Conservation (phyloP, 371 early-diverging fungal genomes). For the Zopfochytrium polystomum region DNA sequence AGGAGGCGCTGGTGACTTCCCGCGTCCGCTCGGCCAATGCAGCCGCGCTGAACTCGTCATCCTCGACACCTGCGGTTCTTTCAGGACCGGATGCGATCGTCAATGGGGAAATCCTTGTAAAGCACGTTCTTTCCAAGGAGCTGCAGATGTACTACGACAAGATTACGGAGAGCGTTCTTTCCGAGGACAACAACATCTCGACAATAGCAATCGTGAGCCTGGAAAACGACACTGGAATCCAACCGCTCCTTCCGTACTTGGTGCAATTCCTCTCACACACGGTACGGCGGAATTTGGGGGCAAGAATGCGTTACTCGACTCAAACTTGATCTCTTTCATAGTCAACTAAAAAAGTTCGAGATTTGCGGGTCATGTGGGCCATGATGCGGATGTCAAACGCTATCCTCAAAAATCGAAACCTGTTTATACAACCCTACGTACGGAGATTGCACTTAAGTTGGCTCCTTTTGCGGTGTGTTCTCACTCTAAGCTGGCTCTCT, state of each 20-base stretch:
- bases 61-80: too few species aligned
- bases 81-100: slow-evolving; percentile 18
- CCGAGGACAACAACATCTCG: slow-evolving; percentile 62
- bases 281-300: slow-evolving; percentile 32
- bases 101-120: slow-evolving; percentile 71
- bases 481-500: neutral
- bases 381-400: slow-evolving; percentile 83
- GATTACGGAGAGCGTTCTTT: slow-evolving; percentile 82
- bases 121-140: slow-evolving; percentile 94
- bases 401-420: slow-evolving; percentile 82
- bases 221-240: slow-evolving; percentile 87
- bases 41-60: too few species aligned
- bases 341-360: slow-evolving; percentile 75
- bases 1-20: too few species aligned
- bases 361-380: slow-evolving; percentile 63
- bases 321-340: slow-evolving; percentile 12
- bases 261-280: slow-evolving; percentile 89
- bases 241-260: slow-evolving; percentile 98
- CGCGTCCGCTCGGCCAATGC: too few species aligned
- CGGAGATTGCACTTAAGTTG: slow-evolving; percentile 13
- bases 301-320: neutral
- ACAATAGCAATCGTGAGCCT: slow-evolving; percentile 85
- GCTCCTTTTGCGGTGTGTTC: neutral
- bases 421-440: slow-evolving; percentile 98
- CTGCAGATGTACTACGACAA: slow-evolving; percentile 96